Evolutionary conservation across 176 grass and related monocot species (phyloP).

Genomic region (Avena atlantica): DNA sequence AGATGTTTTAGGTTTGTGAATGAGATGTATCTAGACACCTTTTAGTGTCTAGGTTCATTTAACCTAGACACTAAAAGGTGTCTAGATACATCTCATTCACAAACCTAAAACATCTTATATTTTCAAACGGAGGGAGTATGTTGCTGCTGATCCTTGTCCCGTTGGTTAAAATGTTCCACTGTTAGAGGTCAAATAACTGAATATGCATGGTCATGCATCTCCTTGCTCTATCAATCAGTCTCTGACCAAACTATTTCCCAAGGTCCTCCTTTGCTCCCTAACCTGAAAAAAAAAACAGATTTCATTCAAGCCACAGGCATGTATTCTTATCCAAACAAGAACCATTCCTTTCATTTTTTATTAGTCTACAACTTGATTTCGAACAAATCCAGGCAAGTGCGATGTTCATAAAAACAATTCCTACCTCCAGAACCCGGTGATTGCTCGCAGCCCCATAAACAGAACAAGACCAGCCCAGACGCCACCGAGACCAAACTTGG

Average conservation of each 20-base stretch:
- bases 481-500: slow-evolving; percentile 75
- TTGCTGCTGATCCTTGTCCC: neutral
- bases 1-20: too few relatives aligned
- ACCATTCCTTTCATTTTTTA: neutral
- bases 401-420: neutral
- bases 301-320: neutral
- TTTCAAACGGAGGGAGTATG: too few relatives aligned
- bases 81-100: too few relatives aligned
- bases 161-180: neutral
- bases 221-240: slow-evolving; percentile 30
- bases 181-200: neutral
- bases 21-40: too few relatives aligned
- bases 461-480: slow-evolving; percentile 82
- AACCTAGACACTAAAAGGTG: too few relatives aligned
- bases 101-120: too few relatives aligned
- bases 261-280: slow-evolving; percentile 65
- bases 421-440: slow-evolving; percentile 73
- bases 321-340: neutral
- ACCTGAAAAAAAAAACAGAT: slow-evolving; percentile 41
- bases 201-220: neutral
- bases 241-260: slow-evolving; percentile 59
- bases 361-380: neutral
- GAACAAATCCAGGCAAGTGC: neutral
- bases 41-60: too few relatives aligned
- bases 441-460: slow-evolving; percentile 81